Evolutionary conservation across 805 yeast genomes (phyloP), one percentile per base, ranked within the genome.

Genomic region (Myxozyma udenii): DNA sequence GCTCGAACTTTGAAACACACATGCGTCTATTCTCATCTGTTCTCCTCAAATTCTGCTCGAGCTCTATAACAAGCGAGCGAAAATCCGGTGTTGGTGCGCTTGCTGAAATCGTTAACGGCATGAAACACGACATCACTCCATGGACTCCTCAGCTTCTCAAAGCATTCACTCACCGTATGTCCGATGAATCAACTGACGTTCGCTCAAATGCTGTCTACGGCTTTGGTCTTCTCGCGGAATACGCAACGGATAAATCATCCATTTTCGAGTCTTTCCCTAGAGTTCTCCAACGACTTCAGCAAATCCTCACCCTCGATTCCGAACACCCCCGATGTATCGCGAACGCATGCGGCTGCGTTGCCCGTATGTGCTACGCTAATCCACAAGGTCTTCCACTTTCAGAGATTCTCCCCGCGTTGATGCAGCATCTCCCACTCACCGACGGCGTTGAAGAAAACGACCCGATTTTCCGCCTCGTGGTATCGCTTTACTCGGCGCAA

Each of bases 121-220:
- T 93, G 75, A 81, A 83, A 65, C 72, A 73, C 35, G 66, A 71
- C 25, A 63, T 75, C 53, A 81, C 86, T 64, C 87, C 87, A 53
- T 84, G 75, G 72, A 70, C 83, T 35, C 78, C 80, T 58, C 87
- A 85, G 59, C 73, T 93, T 65, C 72, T 88, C 64, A 80, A 83
- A 66, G 74, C 84, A 36, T 84, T 93, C 66, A 74, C 78, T 45
- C 76, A 80, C 53, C 82, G 84, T 60, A 75, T 91, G 55, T 77
- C 84, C 50, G 81, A 81, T 65, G 61, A 61, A 26, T 84, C 93
- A 14, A 74, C 86, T 57, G 95, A 88, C 66, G 97, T 88, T 53
- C 85, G 91, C 71, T 90, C 96, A 63, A 87, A 89, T 62, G 91
- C 97, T 46, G 96, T 97, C 16, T 93, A 88, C 68, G 98, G 98